phyloP scores from a whole-genome alignment of 192 early-diverging fungal species.

The Dispira simplex region DNA sequence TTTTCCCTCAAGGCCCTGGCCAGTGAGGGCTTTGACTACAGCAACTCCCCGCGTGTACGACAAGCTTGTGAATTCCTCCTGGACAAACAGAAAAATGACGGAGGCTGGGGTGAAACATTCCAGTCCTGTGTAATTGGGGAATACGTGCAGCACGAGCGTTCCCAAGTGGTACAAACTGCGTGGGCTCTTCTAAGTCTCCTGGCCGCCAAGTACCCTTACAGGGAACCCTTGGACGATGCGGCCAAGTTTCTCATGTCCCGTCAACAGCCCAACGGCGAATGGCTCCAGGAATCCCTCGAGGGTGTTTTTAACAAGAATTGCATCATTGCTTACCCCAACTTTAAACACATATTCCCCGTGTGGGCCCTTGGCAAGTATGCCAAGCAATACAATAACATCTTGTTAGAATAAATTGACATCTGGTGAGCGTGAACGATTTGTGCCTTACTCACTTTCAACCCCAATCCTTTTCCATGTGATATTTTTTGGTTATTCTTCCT shows the following conservation, averaged over 20 bases:
- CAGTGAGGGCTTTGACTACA: constrained; percentile 66
- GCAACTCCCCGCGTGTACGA: constrained; percentile 38
- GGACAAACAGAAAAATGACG: constrained; percentile 74
- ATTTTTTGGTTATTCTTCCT: not conserved
- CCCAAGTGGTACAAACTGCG: constrained; percentile 87
- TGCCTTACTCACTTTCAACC: not conserved
- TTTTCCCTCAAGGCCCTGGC: constrained; percentile 80
- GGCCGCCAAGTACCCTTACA: constrained; percentile 75
- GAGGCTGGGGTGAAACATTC: constrained; percentile 93
- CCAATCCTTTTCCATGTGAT: not conserved
- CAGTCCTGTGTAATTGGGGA: constrained; percentile 54
- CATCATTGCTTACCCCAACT: constrained; percentile 81
- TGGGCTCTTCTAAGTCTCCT: constrained; percentile 79
- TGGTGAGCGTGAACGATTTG: not conserved
- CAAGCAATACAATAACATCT: constrained; percentile 40
- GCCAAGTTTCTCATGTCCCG: constrained; percentile 64
- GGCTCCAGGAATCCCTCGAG: constrained; percentile 94
- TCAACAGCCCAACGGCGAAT: constrained; percentile 85
- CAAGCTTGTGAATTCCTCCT: constrained; percentile 85
- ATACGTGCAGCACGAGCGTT: constrained; percentile 44
- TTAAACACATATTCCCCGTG: constrained; percentile 82
- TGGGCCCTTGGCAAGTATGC: constrained; percentile 84
- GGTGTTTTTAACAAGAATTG: constrained; percentile 95
- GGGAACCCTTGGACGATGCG: constrained; percentile 44
- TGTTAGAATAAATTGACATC: not conserved